phyloP scores from a whole-genome alignment of 352 stramenopile genomes.

The Phytophthora pluvialis region DNA sequence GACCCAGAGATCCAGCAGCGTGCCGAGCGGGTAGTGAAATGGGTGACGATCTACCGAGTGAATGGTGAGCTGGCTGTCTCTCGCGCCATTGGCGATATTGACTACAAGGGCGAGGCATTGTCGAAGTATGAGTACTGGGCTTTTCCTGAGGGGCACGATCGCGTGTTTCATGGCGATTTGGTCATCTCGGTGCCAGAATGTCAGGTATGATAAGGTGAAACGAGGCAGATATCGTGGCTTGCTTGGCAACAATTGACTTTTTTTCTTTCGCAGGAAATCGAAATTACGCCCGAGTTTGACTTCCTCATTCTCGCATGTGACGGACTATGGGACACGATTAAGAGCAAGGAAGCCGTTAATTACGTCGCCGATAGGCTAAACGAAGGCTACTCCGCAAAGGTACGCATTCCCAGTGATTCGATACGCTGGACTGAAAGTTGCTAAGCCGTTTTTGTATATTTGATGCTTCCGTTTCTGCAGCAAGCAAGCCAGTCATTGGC shows the following conservation, averaged over 20 bases:
- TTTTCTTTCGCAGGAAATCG: conserved; percentile 68
- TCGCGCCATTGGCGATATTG: conserved; percentile 91
- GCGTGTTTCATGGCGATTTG: conserved; percentile 85
- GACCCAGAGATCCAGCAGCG: conserved; percentile 87
- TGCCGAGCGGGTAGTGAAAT: conserved; percentile 81
- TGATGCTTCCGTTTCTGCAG: conserved; percentile 29
- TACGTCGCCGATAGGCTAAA: conserved; percentile 76
- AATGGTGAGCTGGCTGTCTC: conserved; percentile 94
- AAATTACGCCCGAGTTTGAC: conserved; percentile 90
- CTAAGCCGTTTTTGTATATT: conserved; percentile 1
- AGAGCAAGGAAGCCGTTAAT: conserved; percentile 91
- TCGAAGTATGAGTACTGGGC: conserved; percentile 85
- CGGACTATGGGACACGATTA: conserved; percentile 94
- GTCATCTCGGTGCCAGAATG: conserved; percentile 89
- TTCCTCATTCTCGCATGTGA: conserved; percentile 94
- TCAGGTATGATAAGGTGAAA: conserved; percentile 44
- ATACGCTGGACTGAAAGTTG: conserved; percentile 3
- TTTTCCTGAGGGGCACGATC: conserved; percentile 82
- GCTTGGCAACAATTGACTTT: conserved; percentile 7
- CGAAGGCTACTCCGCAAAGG: conserved; percentile 73
- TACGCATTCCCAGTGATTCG: conserved; percentile 17
- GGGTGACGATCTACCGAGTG: conserved; percentile 88
- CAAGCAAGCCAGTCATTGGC: conserved; percentile 85
- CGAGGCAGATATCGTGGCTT: conserved; percentile 10
- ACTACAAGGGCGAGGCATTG: conserved; percentile 88